A percentile compares a stretch with the other conserved stretches of the same genome.
phyloP scores from a whole-genome alignment of 257 asterid species.

The Jaltomata sinuosa region DNA sequence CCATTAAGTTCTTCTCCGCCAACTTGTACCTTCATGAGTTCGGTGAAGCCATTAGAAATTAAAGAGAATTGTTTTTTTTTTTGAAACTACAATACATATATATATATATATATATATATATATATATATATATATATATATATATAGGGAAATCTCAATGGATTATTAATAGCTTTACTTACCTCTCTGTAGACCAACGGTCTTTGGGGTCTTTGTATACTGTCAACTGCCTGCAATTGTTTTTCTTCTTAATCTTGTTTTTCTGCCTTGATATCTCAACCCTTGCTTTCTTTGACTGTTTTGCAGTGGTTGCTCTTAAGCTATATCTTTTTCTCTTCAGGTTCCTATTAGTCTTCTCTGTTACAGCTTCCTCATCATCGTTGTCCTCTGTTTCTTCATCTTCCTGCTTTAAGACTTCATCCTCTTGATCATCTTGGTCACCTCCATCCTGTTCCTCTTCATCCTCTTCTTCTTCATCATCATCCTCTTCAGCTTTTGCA shows the following conservation, averaged over 20 bases:
- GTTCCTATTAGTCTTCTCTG: conserved; percentile 19
- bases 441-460: neutral
- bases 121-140: too few relatives aligned
- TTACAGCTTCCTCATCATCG: conserved; percentile 22
- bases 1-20: conserved; percentile 66
- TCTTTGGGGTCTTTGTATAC: conserved; percentile 63
- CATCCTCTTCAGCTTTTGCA: conserved; percentile 14
- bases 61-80: neutral
- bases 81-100: neutral
- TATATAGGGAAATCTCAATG: neutral
- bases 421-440: conserved; percentile 2
- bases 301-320: conserved; percentile 41
- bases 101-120: too few relatives aligned
- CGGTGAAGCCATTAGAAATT: neutral
- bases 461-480: neutral
- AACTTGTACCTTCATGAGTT: conserved; percentile 55
- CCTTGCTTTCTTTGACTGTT: conserved; percentile 37
- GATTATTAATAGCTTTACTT: neutral
- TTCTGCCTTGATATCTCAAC: conserved; percentile 33
- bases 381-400: conserved; percentile 19
- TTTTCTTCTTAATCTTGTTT: conserved; percentile 22
- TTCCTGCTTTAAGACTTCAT: conserved; percentile 12
- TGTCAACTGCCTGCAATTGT: conserved; percentile 38
- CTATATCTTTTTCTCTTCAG: conserved; percentile 68
- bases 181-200: conserved; percentile 96